A percentile compares a stretch with the other conserved stretches of the same genome.
Conservation (phyloP, 2,329 filamentous ascomycete genomes). For the Diaporthe citri region DNA sequence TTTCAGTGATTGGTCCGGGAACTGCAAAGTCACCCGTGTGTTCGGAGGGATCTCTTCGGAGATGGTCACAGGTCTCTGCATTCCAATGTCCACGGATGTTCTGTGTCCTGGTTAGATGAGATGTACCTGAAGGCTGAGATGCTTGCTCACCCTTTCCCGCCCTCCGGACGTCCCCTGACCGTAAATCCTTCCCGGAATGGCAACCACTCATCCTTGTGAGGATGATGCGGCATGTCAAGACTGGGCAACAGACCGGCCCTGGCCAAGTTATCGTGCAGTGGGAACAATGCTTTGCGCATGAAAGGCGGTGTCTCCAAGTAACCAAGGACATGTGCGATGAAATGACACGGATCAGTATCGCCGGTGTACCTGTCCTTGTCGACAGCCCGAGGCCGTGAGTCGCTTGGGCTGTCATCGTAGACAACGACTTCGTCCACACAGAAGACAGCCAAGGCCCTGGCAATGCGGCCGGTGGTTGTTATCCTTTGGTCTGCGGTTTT, state of each 20-base stretch:
- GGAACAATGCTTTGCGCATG: slow-evolving; percentile 81
- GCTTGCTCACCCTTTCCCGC: slow-evolving; percentile 51
- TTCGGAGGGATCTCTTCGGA: slow-evolving; percentile 73
- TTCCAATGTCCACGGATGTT: slow-evolving; percentile 71
- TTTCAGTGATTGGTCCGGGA: slow-evolving; percentile 61
- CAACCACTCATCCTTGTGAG: slow-evolving; percentile 81
- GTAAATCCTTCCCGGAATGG: slow-evolving; percentile 84
- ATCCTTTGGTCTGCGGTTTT: slow-evolving; percentile 82
- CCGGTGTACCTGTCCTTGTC: slow-evolving; percentile 72
- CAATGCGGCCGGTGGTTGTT: slow-evolving; percentile 79
- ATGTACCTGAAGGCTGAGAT: slow-evolving; percentile 41
- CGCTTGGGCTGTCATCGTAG: slow-evolving; percentile 76
- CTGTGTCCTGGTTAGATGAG: slow-evolving; percentile 47
- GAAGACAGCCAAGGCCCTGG: slow-evolving; percentile 85
- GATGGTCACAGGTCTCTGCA: slow-evolving; percentile 68
- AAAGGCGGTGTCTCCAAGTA: slow-evolving; percentile 90
- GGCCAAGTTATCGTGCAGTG: slow-evolving; percentile 81
- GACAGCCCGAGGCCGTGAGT: slow-evolving; percentile 59
- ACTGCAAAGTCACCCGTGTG: slow-evolving; percentile 80
- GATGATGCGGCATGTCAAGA: slow-evolving; percentile 88
- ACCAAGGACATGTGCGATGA: slow-evolving; percentile 81
- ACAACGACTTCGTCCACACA: slow-evolving; percentile 87
- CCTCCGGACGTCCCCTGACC: slow-evolving; percentile 57
- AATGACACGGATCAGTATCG: slow-evolving; percentile 82
- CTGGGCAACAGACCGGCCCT: slow-evolving; percentile 80